phyloP scores from a whole-genome alignment of 2,329 filamentous ascomycete genomes.

The Fusarium sp. region DNA sequence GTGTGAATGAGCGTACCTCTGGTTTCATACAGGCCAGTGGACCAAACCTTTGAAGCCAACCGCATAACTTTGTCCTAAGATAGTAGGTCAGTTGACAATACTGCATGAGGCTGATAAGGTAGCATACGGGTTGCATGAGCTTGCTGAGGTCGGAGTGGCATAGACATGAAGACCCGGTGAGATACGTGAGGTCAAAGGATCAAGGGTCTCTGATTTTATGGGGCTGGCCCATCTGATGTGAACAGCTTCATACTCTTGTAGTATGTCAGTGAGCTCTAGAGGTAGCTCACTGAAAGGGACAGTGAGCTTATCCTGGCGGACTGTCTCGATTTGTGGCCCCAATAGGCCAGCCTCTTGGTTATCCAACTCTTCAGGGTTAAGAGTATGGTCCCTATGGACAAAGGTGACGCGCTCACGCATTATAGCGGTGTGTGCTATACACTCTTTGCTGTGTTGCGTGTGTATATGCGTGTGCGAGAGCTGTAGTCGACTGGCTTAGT shows the following conservation, averaged over 20 bases:
- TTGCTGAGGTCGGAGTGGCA: constrained; percentile 68
- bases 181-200: constrained; percentile 80
- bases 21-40: constrained; percentile 65
- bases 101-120: neutral
- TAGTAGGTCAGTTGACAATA: constrained; percentile 3
- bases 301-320: constrained; percentile 84
- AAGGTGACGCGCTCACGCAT: constrained; percentile 89
- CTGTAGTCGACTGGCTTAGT: neutral
- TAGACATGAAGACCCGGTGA: constrained; percentile 87
- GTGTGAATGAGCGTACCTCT: constrained; percentile 44
- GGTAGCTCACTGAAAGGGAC: constrained; percentile 81
- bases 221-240: constrained; percentile 84
- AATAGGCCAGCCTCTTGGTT: constrained; percentile 69
- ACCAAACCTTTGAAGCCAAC: constrained; percentile 70
- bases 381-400: constrained; percentile 73
- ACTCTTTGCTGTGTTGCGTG: neutral
- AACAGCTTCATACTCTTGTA: constrained; percentile 77
- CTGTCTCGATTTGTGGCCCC: constrained; percentile 70
- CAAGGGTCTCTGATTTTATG: constrained; percentile 67
- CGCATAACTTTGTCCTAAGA: constrained; percentile 66
- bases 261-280: constrained; percentile 70
- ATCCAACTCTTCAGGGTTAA: constrained; percentile 74
- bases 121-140: constrained; percentile 44
- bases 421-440: constrained; percentile 3
- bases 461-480: neutral